Evolutionary conservation across 805 yeast species (phyloP), one percentile per base, ranked within the genome.

Genomic region (Hanseniaspora taiwanica): DNA sequence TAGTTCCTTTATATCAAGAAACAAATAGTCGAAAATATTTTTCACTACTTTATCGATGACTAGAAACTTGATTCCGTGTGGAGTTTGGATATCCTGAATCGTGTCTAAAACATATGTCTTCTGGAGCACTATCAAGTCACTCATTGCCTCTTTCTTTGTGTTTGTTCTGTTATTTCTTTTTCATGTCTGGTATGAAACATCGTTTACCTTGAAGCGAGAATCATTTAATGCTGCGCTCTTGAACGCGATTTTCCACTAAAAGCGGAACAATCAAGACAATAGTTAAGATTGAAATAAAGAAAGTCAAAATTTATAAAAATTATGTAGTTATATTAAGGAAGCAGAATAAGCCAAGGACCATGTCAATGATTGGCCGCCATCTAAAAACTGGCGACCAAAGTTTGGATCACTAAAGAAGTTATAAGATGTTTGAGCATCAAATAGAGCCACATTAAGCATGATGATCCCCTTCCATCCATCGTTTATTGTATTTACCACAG

Each of bases 321-420:
- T 3, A 8, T 10, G 12, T 16, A 17, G 5, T 17, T 27, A 14
- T 36, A 16, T 19, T 27, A 25, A 12, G n/a, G 29, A 29, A 29
- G 33, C 94, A 36, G 83, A 68, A 48, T 72, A 82, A 0, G 94
- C 76, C 46, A 86, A 64, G 10, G 87, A 78, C 94, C 95, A 86
- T 0, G 96, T 80, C 46, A 77, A 63, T 21, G 89, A 77, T 68
- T 85, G 89, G 2, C 96, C 96, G 42, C 74, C 73, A 52, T 87
- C 96, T 37, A 87, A 71, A 47, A 68, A 70, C 3, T 56, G 50
- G n/a, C 63, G 61, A 35, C 64, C 54, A 69, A 83, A 86, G 41
- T 61, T 63, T 5, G 63, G 48, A 25, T 71, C 54, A 1, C 77
- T 54, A 55, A 83, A 84, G 59, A 73, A 85, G 2, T 60, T 47